Conservation (phyloP, 176 grass and related monocot species). For the Lolium perenne region DNA sequence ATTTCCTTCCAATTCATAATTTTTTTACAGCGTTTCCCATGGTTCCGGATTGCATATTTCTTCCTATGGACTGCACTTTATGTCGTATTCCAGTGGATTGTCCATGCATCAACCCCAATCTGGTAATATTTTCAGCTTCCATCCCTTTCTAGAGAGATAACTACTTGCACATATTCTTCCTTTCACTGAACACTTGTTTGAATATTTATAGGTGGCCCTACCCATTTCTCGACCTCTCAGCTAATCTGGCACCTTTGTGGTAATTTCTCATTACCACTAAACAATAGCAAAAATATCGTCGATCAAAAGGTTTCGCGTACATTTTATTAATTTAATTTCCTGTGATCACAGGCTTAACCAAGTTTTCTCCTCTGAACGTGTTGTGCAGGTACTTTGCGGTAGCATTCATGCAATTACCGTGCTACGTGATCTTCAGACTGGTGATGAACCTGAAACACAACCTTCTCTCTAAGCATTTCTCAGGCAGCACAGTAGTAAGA, state of each 20-base stretch:
- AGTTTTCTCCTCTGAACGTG: background rate
- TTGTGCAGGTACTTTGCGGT: slow-evolving; percentile 68
- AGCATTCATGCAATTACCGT: slow-evolving; percentile 79
- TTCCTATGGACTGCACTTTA: slow-evolving; percentile 72
- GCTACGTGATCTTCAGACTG: slow-evolving; percentile 72
- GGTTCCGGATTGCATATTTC: slow-evolving; percentile 92
- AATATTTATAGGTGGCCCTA: slow-evolving; percentile 83
- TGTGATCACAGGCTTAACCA: background rate
- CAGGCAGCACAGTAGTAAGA: background rate
- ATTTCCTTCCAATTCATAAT: slow-evolving; percentile 18
- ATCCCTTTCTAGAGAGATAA: background rate
- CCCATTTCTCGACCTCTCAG: slow-evolving; percentile 83
- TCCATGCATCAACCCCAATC: slow-evolving; percentile 64
- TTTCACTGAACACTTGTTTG: background rate
- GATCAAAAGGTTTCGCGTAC: background rate
- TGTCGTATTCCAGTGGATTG: slow-evolving; percentile 85
- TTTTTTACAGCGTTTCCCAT: slow-evolving; percentile 69
- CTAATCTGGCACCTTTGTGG: slow-evolving; percentile 69
- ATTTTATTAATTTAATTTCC: background rate
- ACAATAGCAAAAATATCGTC: background rate
- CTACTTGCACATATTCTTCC: background rate
- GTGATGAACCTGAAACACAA: slow-evolving; percentile 73
- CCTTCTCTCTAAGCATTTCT: slow-evolving; percentile 66
- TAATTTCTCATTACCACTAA: slow-evolving; percentile 41
- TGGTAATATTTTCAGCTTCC: slow-evolving; percentile 48